Base-by-base conservation (phyloP, 345 rosid species). In the Turnera subulata region DNA sequence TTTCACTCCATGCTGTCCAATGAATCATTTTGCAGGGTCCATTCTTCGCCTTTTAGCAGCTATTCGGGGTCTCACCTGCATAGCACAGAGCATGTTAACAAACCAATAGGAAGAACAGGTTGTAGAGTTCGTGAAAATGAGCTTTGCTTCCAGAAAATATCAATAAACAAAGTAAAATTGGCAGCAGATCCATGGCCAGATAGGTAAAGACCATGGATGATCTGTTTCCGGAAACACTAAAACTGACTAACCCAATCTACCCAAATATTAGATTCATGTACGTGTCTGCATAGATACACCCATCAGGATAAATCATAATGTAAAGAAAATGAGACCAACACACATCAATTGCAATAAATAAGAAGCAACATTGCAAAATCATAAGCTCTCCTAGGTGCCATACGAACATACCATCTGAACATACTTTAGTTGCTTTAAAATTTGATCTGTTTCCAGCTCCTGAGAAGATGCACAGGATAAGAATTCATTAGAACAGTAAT, bases 391-490 rank as follows among this genome's bases (percentile, higher is more conserved):
- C 15, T 19, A 47, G 21, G 17, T 53, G 6, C n/a, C 10, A 23
- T 48, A 10, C 1, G 43, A 15, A 60, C 88, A 37, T 76, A 90
- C 97, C 95, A 59, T 75, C 69, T 80, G 77, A 45, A 82, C 64
- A 66, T 80, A 82, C 78, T 90, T 85, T 43, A 88, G 78, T 54
- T 90, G 99, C 84, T 77, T 82, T 47, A 85, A 59, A 63, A 88
- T 73, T 73, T 84, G 75, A 63, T 80, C 84, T 23, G 97, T 90
- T 60, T 82, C 95, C 82, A 87, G 74, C 81, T 88, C 99, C 99
- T 94, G 72, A 37, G 46, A 6, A 66, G 44, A 72, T 56, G 51
- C 43, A 58, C 14, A 49, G 58, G 64, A 55, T 37, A 67, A 65
- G 24, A 61, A 22, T 24, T 33, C 21, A 46, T 55, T 17, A 67